Evolutionary conservation across 768 basidiomycete genomes (phyloP).

Genomic region (Tricholoma matsutake): DNA sequence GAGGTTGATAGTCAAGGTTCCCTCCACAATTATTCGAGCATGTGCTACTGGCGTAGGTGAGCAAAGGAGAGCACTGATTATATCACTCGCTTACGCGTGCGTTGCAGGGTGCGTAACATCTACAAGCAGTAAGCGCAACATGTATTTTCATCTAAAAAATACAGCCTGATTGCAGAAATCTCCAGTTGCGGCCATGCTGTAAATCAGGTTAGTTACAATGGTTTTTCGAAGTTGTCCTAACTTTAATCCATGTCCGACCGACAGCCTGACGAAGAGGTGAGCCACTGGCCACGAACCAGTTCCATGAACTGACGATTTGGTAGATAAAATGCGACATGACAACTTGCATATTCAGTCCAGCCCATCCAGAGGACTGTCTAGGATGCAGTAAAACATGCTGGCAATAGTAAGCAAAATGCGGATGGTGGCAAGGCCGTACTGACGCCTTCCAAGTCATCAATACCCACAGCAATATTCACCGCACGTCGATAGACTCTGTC

Average conservation of each 20-base stretch:
- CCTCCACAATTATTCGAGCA: conserved; percentile 22
- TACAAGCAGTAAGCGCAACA: conserved; percentile 43
- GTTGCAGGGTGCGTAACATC: conserved; percentile 50
- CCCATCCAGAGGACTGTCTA: conserved; percentile 52
- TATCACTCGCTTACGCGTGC: conserved; percentile 20
- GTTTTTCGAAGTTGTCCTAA: neutral
- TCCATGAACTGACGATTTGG: conserved; percentile 6
- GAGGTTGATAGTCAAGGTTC: conserved; percentile 6
- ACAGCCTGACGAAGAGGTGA: conserved; percentile 61
- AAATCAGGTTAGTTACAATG: conserved; percentile 37
- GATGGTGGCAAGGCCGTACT: conserved; percentile 2
- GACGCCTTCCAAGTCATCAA: conserved; percentile 42
- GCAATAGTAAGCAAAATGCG: conserved; percentile 56
- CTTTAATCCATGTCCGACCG: conserved; percentile 4
- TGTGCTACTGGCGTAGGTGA: conserved; percentile 65
- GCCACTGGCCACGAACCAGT: neutral
- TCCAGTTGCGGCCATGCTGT: conserved; percentile 54
- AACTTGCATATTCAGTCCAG: conserved; percentile 62
- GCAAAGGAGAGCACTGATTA: conserved; percentile 15
- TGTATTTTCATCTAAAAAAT: neutral
- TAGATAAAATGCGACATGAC: conserved; percentile 62
- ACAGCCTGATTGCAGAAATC: conserved; percentile 8
- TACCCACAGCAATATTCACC: conserved; percentile 69
- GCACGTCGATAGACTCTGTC: conserved; percentile 58
- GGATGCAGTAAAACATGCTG: conserved; percentile 57